A percentile compares a stretch with the other conserved stretches of the same genome.
phyloP scores from a whole-genome alignment of 108 stramenopile genomes.

The Schizochytrium sp. region DNA sequence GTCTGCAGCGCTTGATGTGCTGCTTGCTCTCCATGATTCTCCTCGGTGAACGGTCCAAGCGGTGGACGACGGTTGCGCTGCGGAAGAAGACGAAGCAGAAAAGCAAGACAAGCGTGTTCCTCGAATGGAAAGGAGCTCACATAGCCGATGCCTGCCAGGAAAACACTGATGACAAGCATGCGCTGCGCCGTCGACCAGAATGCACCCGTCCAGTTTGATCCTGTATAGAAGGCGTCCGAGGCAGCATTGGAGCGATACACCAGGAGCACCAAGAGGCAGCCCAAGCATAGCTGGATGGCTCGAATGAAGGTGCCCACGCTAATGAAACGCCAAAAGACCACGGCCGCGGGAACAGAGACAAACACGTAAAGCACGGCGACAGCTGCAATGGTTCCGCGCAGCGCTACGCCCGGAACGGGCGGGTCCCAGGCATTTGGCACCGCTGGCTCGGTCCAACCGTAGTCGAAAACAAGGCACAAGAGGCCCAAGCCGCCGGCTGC shows the following conservation, averaged over 20 bases:
- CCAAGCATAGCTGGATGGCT: neutral
- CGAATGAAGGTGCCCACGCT: neutral
- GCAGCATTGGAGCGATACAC: neutral
- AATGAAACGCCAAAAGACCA: neutral
- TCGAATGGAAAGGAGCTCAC: neutral
- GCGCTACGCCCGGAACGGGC: neutral
- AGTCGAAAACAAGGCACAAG: neutral
- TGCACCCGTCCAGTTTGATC: neutral
- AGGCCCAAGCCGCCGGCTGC: neutral
- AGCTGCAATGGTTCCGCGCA: neutral
- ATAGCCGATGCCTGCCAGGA: neutral
- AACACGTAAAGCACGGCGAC: neutral
- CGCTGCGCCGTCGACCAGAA: neutral
- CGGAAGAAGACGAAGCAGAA: neutral
- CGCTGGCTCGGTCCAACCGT: neutral
- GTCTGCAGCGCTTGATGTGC: too few species aligned
- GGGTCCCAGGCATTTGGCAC: slow-evolving; percentile 3
- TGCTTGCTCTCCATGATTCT: neutral
- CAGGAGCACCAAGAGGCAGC: neutral
- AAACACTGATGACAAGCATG: neutral
- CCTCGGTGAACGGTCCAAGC: neutral
- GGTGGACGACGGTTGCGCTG: neutral
- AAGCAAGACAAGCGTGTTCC: neutral
- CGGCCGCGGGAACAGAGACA: neutral
- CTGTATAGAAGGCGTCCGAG: neutral